Percentiles rank a stretch among this genome's conserved stretches.
phyloP scores from a whole-genome alignment of 176 grass and related monocot species.

The Hsuehochloa calcarea region DNA sequence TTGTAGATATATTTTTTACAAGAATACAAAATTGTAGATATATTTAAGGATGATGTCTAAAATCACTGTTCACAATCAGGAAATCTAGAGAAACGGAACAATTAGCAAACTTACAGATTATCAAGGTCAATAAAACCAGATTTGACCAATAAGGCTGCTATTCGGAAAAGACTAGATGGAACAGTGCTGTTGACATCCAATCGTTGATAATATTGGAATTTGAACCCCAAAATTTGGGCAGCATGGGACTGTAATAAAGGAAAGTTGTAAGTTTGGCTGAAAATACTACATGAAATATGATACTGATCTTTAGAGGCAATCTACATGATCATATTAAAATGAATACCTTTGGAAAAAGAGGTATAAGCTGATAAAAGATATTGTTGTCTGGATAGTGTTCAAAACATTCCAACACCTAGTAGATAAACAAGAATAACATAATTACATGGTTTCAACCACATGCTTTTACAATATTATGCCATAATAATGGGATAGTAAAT shows the following conservation, averaged over 20 bases:
- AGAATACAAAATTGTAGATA: background rate
- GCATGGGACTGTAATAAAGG: slow-evolving; percentile 78
- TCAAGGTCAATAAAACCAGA: slow-evolving; percentile 89
- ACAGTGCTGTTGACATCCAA: slow-evolving; percentile 73
- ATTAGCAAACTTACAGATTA: slow-evolving; percentile 68
- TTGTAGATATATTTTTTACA: background rate
- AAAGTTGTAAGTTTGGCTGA: slow-evolving; percentile 23
- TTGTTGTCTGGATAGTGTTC: slow-evolving; percentile 86
- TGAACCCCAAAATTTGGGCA: slow-evolving; percentile 98
- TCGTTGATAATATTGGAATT: slow-evolving; percentile 97
- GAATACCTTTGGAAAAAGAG: slow-evolving; percentile 97
- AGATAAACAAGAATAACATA: slow-evolving; percentile 32
- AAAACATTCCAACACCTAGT: slow-evolving; percentile 89
- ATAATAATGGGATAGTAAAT: slow-evolving; percentile 25
- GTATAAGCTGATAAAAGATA: slow-evolving; percentile 86
- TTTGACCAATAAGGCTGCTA: slow-evolving; percentile 86
- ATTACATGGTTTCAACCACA: slow-evolving; percentile 17
- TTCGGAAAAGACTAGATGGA: slow-evolving; percentile 72
- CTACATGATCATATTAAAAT: slow-evolving; percentile 23
- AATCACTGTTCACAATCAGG: background rate
- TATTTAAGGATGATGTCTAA: background rate
- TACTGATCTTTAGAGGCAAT: slow-evolving; percentile 6
- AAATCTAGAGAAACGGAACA: background rate
- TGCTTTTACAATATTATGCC: background rate
- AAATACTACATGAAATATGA: slow-evolving; percentile 12